Evolutionary conservation across 2,329 filamentous ascomycete species (phyloP).

Genomic region (Fusarium mundagurra): DNA sequence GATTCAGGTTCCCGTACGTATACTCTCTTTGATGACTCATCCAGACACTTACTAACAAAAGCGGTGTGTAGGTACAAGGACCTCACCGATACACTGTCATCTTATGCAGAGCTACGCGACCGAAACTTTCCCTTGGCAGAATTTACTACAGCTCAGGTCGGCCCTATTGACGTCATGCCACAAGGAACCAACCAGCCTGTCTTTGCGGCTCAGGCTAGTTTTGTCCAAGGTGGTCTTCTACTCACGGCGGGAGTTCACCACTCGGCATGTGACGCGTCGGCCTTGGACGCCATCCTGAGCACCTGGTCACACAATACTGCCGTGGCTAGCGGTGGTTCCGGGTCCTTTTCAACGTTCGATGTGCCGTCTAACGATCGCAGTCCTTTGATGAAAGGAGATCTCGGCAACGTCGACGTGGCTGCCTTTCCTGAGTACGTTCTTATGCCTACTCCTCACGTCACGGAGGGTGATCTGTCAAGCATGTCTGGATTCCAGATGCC

Average conservation of each 20-base stretch:
- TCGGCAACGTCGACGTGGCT: not conserved
- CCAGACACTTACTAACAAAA: not conserved
- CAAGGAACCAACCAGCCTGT: not conserved
- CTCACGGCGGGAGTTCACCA: not conserved
- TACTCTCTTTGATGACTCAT: accelerated
- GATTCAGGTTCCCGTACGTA: not conserved
- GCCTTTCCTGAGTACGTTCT: not conserved
- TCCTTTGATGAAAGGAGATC: not conserved
- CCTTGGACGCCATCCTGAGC: not conserved
- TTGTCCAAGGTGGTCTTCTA: not conserved
- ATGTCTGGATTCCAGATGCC: not conserved
- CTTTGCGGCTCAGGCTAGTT: not conserved
- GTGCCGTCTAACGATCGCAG: not conserved
- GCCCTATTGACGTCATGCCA: not conserved
- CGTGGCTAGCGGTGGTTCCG: not conserved
- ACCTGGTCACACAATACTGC: not conserved
- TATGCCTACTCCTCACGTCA: not conserved
- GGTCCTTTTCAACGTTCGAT: not conserved
- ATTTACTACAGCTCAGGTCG: not conserved
- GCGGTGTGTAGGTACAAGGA: not conserved
- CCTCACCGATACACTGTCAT: not conserved
- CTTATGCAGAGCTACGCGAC: not conserved
- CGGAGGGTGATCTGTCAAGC: not conserved
- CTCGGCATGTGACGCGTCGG: not conserved
- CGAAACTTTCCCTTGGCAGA: not conserved